phyloP scores from a whole-genome alignment of 176 grass and related monocot genomes.

The Lolium multiflorum region DNA sequence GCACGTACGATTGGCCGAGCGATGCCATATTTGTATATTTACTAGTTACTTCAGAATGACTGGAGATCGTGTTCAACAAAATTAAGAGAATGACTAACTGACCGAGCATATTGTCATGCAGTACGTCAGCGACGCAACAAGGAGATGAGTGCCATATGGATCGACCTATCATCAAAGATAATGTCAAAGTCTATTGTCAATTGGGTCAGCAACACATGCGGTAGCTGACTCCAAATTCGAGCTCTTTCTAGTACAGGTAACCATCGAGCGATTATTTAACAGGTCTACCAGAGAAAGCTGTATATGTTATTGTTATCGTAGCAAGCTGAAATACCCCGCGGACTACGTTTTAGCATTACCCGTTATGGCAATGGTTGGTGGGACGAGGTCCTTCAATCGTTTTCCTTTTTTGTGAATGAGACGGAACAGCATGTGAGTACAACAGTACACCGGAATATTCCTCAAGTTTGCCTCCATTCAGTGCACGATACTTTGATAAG shows the following conservation, averaged over 20 bases:
- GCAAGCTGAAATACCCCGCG: not conserved
- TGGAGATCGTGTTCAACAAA: not conserved
- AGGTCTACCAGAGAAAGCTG: not conserved
- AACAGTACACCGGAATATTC: not conserved
- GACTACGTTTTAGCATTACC: not conserved
- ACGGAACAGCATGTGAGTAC: not conserved
- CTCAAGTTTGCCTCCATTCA: not conserved
- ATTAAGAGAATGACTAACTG: not conserved
- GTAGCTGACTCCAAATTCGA: slow-evolving; percentile 21
- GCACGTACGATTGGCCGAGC: slow-evolving; percentile 25
- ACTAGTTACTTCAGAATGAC: not conserved
- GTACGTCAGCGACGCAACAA: not conserved
- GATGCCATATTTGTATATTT: not conserved
- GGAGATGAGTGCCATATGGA: not conserved
- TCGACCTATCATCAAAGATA: not conserved
- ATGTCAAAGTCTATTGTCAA: not conserved
- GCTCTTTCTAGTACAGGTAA: not conserved
- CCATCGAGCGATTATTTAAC: not conserved
- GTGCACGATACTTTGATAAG: not conserved
- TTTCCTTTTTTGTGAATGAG: slow-evolving; percentile 5
- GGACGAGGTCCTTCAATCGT: not conserved
- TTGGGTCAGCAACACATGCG: not conserved
- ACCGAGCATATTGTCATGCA: not conserved
- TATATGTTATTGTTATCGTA: not conserved
- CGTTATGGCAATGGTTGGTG: not conserved